Base-by-base conservation (phyloP, 768 basidiomycete genomes). In the Pleurotus sapidus region DNA sequence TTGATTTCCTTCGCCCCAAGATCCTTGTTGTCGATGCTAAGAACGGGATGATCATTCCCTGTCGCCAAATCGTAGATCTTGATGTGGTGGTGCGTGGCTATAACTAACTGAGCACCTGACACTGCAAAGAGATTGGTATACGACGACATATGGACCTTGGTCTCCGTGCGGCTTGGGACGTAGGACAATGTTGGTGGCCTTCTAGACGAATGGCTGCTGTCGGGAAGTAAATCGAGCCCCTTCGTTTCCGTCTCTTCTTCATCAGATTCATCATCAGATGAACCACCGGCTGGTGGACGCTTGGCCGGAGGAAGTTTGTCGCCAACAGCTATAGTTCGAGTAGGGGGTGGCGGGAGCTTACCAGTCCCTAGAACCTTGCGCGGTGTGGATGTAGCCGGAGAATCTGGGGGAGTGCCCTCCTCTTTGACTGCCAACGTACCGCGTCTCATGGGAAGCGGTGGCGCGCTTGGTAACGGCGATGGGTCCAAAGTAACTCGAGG, bases 301-400 rank as follows among this genome's bases (percentile, higher is more conserved):
- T 86, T 80, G 23, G 82, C 67, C 2, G 87, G 81, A 5, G 91
- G 89, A 14, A 91, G 76, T 62, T 84, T 89, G 61, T 86, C 87
- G 0, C 88, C 86, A 0, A 80, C 74, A 1, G 73, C 88, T 46
- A 91, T 91, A 0, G 75, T 86, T 4, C 91, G 87, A 0, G 84
- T 88, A 0, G 91, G 91, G 0, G 91, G 91, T 0, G 91, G 91
- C 0, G 82, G 88, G 20, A 86, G 79, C 57, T 70, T 78, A 37
- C 68, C 66, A 43, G 68, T 63, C 23, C 77, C 76, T 15, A 81
- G 55, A 0, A 65, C 57, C 60, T 74, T 80, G 15, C 79, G 70
- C 43, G 80, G 76, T n/a, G 53, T 69, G 7, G 63, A 57, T 24
- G 66, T 59, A 12, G 60, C 55, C 5, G 68, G 59, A 2, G 68